Conservation (phyloP, 495 filamentous ascomycete genomes). For the Xylaria nigripes region DNA sequence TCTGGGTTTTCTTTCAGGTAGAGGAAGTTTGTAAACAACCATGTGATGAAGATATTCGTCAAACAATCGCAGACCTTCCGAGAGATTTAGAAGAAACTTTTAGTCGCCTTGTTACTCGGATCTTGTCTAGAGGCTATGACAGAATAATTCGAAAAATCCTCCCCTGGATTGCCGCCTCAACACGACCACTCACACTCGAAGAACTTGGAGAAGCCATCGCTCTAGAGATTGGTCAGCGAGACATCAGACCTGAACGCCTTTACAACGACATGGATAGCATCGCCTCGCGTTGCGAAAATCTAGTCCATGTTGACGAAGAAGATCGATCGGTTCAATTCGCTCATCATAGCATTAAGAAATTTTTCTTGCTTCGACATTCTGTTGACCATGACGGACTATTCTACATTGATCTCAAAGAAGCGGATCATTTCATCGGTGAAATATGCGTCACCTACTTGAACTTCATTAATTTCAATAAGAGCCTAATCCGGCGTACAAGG, state of each 20-base stretch:
- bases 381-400: neutral
- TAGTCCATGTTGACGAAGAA: conserved; percentile 31
- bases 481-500: neutral
- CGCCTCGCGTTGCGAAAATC: conserved; percentile 23
- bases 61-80: conserved; percentile 26
- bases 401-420: neutral
- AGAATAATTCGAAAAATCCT: conserved; percentile 18
- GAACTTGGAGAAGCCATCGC: conserved; percentile 27
- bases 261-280: conserved; percentile 24
- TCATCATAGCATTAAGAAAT: conserved; percentile 29
- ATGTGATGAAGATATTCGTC: conserved; percentile 29
- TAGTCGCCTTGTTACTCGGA: conserved; percentile 18
- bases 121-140: neutral
- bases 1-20: conserved; percentile 25
- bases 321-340: conserved; percentile 25
- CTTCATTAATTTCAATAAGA: conserved; percentile 23
- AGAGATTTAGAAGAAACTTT: conserved; percentile 25
- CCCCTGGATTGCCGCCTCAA: conserved; percentile 16
- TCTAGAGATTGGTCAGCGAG: conserved; percentile 16
- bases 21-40: conserved; percentile 28
- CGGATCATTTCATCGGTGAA: conserved; percentile 13
- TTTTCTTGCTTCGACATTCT: conserved; percentile 6
- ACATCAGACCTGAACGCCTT: conserved; percentile 6
- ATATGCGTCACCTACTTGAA: conserved; percentile 30
- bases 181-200: conserved; percentile 17